phyloP scores from a whole-genome alignment of 2,329 filamentous ascomycete species.

The Fusarium nisikadoi region DNA sequence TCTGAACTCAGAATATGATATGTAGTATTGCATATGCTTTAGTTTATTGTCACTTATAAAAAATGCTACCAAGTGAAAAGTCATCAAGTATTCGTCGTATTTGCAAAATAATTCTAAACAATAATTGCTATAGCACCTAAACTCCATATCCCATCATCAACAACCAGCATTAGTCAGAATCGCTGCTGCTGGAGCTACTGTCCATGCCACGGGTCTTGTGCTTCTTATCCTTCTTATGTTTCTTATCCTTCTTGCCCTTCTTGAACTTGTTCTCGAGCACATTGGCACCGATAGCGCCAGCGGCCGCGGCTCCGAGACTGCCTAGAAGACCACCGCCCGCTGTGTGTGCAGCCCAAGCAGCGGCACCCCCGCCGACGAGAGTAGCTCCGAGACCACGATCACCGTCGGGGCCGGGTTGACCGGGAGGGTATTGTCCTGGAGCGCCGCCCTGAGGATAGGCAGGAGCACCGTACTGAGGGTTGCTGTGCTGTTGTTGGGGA shows the following conservation, averaged over 20 bases:
- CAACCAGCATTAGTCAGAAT: conserved; percentile 43
- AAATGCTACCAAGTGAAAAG: background rate
- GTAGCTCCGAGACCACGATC: conserved; percentile 68
- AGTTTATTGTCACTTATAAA: background rate
- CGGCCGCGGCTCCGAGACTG: conserved; percentile 61
- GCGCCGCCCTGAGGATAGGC: conserved; percentile 42
- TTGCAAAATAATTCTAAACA: background rate
- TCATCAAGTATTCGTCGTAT: background rate
- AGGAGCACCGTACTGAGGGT: conserved; percentile 34
- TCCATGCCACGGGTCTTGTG: conserved; percentile 38
- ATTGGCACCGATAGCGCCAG: conserved; percentile 67
- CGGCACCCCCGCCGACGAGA: conserved; percentile 62
- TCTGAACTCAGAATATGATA: background rate
- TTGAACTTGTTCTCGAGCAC: conserved; percentile 58
- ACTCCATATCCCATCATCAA: conserved; percentile 10
- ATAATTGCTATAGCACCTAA: conserved; percentile 11
- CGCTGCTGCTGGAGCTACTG: conserved; percentile 40
- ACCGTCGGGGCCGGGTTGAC: conserved; percentile 48
- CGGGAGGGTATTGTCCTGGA: conserved; percentile 40
- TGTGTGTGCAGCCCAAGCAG: conserved; percentile 65
- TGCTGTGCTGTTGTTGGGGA: conserved; percentile 42
- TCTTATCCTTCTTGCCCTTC: conserved; percentile 48
- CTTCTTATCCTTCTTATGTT: conserved; percentile 45
- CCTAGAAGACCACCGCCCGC: conserved; percentile 63
- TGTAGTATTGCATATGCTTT: background rate